Percentiles rank a stretch among this genome's conserved stretches.
phyloP scores from a whole-genome alignment of 345 rosid species.

The Populus pruinosa region DNA sequence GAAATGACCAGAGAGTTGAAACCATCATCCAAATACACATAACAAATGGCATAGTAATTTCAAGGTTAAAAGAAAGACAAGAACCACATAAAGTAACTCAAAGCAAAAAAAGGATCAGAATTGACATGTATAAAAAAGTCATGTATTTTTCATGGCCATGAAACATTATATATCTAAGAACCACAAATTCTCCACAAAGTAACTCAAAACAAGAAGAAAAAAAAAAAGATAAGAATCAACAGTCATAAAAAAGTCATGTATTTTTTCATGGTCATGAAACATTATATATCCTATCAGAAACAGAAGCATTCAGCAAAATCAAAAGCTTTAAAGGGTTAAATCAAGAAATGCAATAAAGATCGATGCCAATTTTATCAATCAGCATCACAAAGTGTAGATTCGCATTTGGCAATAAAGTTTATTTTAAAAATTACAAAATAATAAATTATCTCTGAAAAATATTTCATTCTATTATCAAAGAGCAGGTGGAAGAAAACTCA shows the following conservation, averaged over 20 bases:
- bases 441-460: neutral
- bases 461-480: neutral
- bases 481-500: conserved; percentile 30
- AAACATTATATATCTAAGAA: neutral
- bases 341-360: neutral
- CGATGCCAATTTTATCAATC: neutral
- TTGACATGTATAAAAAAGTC: neutral
- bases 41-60: neutral
- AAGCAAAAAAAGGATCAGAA: neutral
- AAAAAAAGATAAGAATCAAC: neutral
- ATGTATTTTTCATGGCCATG: too few species aligned
- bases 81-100: neutral
- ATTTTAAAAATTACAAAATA: neutral
- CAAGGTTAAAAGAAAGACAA: neutral
- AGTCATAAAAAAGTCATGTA: too few species aligned
- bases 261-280: too few species aligned
- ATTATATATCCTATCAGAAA: too few species aligned
- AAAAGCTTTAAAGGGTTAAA: neutral
- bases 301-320: neutral
- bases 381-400: neutral
- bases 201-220: too few species aligned
- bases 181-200: neutral
- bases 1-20: neutral
- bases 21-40: neutral
- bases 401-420: neutral